A percentile compares a stretch with the other conserved stretches of the same genome.
These are phyloP conservation scores for Botrytis hyacinthi DNA, from an alignment of 2,329 filamentous ascomycete genomes.

Conservation along the genomic window DNA sequence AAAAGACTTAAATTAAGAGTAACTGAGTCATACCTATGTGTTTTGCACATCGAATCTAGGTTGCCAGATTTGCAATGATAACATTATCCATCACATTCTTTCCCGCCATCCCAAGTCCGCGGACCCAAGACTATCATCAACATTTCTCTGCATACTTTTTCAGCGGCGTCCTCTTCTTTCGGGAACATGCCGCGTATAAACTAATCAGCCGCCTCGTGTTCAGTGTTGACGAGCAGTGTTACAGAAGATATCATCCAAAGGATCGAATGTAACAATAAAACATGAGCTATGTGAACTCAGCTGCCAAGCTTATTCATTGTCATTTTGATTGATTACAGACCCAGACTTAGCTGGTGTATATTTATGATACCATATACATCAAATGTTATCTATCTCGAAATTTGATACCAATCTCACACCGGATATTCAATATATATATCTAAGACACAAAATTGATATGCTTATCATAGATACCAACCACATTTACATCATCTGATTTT, in stretches of 20 bases:
- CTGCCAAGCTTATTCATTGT: not conserved
- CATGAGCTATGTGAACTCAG: not conserved
- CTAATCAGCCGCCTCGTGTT: constrained; percentile 25
- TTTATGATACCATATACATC: not conserved
- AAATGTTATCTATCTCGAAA: not conserved
- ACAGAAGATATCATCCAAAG: too few relatives aligned
- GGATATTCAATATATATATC: too few relatives aligned
- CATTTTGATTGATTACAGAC: not conserved
- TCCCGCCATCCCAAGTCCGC: constrained; percentile 49
- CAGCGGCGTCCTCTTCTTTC: not conserved
- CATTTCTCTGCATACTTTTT: not conserved
- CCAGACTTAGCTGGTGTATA: not conserved
- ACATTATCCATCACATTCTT: constrained; percentile 47
- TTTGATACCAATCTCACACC: not conserved
- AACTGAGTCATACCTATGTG: too few relatives aligned
- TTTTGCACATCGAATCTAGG: too few relatives aligned
- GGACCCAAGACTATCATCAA: constrained; percentile 17
- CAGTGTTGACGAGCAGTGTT: constrained; percentile 22
- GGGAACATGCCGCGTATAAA: constrained; percentile 17
- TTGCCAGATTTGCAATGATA: constrained; percentile 45
- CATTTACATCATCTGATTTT: not conserved
- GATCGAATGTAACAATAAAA: too few relatives aligned
- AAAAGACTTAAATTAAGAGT: constrained; percentile 21
- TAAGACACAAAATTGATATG: not conserved
- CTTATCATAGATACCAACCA: not conserved